These are phyloP conservation scores for Neocatenulostroma microsporum DNA, from an alignment of 2,329 filamentous ascomycete species.

Conservation along the genomic window DNA sequence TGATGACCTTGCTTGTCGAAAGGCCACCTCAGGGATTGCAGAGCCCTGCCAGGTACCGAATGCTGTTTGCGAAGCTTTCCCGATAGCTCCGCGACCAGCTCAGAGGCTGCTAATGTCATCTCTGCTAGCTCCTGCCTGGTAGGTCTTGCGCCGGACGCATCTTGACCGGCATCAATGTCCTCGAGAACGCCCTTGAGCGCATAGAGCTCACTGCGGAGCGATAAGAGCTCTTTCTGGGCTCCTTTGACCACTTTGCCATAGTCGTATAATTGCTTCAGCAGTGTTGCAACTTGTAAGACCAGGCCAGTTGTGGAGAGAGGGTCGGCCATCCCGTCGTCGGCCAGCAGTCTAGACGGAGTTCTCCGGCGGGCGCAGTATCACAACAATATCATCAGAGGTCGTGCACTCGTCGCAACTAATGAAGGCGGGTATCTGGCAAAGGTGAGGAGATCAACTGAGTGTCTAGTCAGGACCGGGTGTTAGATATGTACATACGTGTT, in stretches of 20 bases:
- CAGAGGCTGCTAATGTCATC: not conserved
- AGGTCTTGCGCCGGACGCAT: not conserved
- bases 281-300: not conserved
- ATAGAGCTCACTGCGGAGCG: not conserved
- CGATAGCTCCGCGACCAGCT: not conserved
- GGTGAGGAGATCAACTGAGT: too few species aligned
- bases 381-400: too few species aligned
- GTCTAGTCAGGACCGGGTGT: too few species aligned
- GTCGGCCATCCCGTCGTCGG: too few species aligned
- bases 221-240: not conserved
- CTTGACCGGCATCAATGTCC: not conserved
- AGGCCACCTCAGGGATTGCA: not conserved
- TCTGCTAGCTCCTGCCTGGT: not conserved
- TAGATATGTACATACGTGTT: too few species aligned
- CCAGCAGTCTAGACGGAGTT: too few species aligned
- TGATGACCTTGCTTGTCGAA: not conserved
- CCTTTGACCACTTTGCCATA: conserved; percentile 1
- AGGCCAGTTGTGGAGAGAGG: not conserved
- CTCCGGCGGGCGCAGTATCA: too few species aligned
- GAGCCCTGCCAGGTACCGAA: not conserved
- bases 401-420: too few species aligned
- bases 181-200: not conserved
- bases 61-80: not conserved
- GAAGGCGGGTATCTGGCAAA: too few species aligned
- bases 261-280: not conserved